phyloP scores from a whole-genome alignment of 768 basidiomycete genomes.

The Tylopilus sp. region DNA sequence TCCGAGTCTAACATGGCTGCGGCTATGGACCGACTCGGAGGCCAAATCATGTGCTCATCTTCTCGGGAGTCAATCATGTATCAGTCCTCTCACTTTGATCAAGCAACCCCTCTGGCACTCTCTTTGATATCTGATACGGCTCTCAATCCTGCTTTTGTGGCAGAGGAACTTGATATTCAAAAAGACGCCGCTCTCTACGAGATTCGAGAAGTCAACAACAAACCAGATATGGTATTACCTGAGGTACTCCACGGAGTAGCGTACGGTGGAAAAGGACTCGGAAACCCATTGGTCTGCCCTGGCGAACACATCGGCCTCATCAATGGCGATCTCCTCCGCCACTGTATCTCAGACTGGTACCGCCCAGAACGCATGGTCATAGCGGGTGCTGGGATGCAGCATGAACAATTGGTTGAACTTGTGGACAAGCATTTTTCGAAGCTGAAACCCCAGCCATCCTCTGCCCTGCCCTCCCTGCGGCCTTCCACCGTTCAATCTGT shows the following conservation, averaged over 20 bases:
- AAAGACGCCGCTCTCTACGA: conserved; percentile 89
- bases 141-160: conserved; percentile 67
- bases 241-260: conserved; percentile 88
- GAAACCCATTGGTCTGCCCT: conserved; percentile 89
- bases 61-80: conserved; percentile 96
- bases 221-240: conserved; percentile 92
- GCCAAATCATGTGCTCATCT: conserved; percentile 88
- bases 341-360: conserved; percentile 79
- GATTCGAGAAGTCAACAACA: conserved; percentile 78
- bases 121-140: conserved; percentile 91
- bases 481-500: conserved; percentile 33
- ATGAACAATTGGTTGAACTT: conserved; percentile 84
- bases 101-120: conserved; percentile 75
- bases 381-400: conserved; percentile 89
- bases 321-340: conserved; percentile 55
- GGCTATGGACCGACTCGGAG: conserved; percentile 81
- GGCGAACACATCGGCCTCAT: conserved; percentile 75
- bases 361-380: conserved; percentile 93
- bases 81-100: conserved; percentile 91
- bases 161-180: conserved; percentile 79
- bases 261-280: conserved; percentile 71
- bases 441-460: conserved; percentile 40
- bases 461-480: conserved; percentile 22
- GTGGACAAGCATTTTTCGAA: conserved; percentile 81
- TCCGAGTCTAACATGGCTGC: conserved; percentile 75